phyloP scores from a whole-genome alignment of 2,329 filamentous ascomycete species.

The Seiridium cupressi region DNA sequence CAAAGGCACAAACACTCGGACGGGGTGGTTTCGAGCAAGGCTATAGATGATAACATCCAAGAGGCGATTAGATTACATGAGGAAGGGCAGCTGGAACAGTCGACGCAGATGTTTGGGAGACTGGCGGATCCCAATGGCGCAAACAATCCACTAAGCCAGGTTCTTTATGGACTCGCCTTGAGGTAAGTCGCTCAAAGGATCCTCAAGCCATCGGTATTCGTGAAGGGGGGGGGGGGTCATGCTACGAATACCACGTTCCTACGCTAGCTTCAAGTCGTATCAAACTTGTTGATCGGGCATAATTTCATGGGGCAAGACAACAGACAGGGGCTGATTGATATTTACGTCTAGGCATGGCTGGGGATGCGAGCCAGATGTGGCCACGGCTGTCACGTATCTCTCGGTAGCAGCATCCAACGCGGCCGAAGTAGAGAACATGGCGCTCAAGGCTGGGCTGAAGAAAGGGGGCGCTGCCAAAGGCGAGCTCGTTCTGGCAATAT shows the following conservation, averaged over 20 bases:
- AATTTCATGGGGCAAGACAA: not conserved
- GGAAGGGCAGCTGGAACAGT: slow-evolving; percentile 71
- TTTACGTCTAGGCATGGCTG: slow-evolving; percentile 72
- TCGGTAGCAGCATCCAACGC: slow-evolving; percentile 88
- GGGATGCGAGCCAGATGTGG: slow-evolving; percentile 75
- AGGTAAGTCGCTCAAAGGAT: slow-evolving; percentile 52
- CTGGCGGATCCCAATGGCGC: slow-evolving; percentile 80
- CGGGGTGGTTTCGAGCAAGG: slow-evolving; percentile 45
- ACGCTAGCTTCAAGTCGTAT: not conserved
- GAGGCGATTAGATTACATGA: slow-evolving; percentile 95
- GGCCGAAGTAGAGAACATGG: slow-evolving; percentile 80
- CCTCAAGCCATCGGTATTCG: not conserved
- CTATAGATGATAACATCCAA: slow-evolving; percentile 74
- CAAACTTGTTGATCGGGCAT: not conserved
- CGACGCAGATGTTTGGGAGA: slow-evolving; percentile 80
- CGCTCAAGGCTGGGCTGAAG: slow-evolving; percentile 82
- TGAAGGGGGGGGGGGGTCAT: not conserved
- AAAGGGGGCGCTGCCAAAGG: slow-evolving; percentile 95
- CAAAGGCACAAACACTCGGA: not conserved
- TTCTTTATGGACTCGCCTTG: slow-evolving; percentile 89
- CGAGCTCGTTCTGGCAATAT: slow-evolving; percentile 93
- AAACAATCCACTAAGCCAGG: slow-evolving; percentile 93
- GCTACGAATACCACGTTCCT: not conserved
- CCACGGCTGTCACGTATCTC: slow-evolving; percentile 77
- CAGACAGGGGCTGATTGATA: not conserved